A percentile compares a stretch with the other conserved stretches of the same genome.
phyloP scores from a whole-genome alignment of 495 filamentous ascomycete species.

The Aspergillus sclerotiicarbonarius region DNA sequence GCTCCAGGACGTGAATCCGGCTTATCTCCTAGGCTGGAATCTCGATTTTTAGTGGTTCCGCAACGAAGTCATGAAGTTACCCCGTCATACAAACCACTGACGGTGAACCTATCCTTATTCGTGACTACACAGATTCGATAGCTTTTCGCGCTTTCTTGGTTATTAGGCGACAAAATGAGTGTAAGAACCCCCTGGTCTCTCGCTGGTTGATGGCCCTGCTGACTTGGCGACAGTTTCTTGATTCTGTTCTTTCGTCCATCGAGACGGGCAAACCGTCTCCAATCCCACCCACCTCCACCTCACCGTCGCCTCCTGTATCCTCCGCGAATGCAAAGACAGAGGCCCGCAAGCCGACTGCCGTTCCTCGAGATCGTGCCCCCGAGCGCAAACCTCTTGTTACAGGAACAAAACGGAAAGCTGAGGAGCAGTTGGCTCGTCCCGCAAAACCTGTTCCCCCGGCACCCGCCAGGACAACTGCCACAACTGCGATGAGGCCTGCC shows the following conservation, averaged over 20 bases:
- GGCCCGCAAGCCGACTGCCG: slow-evolving; percentile 21
- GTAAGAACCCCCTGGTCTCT: slow-evolving; percentile 29
- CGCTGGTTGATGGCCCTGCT: slow-evolving; percentile 16
- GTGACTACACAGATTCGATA: slow-evolving; percentile 13
- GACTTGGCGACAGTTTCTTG: slow-evolving; percentile 49
- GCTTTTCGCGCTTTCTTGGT: neutral
- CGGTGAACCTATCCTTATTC: slow-evolving; percentile 35
- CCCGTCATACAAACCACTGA: slow-evolving; percentile 44
- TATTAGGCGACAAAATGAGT: slow-evolving; percentile 40
- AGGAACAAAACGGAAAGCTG: slow-evolving; percentile 46
- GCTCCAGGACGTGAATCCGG: slow-evolving; percentile 10
- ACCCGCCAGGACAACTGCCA: neutral
- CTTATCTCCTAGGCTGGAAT: slow-evolving; percentile 21
- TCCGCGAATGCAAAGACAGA: slow-evolving; percentile 29
- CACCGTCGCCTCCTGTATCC: slow-evolving; percentile 28
- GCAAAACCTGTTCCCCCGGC: slow-evolving; percentile 14
- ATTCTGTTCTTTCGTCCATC: slow-evolving; percentile 56
- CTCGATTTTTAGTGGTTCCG: slow-evolving; percentile 25
- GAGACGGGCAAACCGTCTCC: slow-evolving; percentile 43
- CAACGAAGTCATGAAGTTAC: slow-evolving; percentile 49
- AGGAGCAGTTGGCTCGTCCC: slow-evolving; percentile 36
- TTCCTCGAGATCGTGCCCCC: slow-evolving; percentile 13
- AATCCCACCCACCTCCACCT: slow-evolving; percentile 25
- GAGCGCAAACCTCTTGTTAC: slow-evolving; percentile 21
- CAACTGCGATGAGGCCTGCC: slow-evolving; percentile 1